These are phyloP conservation scores for Gamsiella multidivaricata DNA, from an alignment of 192 early-diverging fungal species.

Conservation along the genomic window DNA sequence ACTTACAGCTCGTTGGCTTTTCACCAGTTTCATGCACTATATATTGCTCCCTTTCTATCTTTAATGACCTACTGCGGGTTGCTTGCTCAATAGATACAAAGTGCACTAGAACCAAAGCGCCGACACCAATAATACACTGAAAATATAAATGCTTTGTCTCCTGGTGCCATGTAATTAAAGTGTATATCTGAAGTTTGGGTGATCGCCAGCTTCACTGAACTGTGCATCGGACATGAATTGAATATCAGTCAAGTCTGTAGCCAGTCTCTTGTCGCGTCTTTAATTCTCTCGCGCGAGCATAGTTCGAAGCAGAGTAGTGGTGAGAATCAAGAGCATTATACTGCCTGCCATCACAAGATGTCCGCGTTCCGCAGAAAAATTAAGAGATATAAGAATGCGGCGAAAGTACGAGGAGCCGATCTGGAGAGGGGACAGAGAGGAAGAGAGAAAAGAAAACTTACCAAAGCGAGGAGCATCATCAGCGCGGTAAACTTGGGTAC, in stretches of 20 bases:
- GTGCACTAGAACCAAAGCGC: too few relatives aligned
- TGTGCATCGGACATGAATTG: slow-evolving; percentile 37
- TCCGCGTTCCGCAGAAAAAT: slow-evolving; percentile 10
- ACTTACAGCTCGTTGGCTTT: too few relatives aligned
- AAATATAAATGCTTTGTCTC: too few relatives aligned
- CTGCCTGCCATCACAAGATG: slow-evolving; percentile 24
- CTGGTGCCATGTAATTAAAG: too few relatives aligned
- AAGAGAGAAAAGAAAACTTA: slow-evolving; percentile 9
- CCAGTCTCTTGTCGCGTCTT: slow-evolving; percentile 17
- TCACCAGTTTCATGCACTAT: too few relatives aligned
- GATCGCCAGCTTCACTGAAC: slow-evolving; percentile 29
- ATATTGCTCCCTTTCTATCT: too few relatives aligned
- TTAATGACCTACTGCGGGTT: too few relatives aligned
- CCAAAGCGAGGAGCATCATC: slow-evolving; percentile 62
- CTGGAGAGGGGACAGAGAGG: neutral
- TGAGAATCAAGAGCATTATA: slow-evolving; percentile 15
- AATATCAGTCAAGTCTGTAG: slow-evolving; percentile 11
- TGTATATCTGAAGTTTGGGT: slow-evolving; percentile 32
- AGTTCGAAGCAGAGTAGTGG: slow-evolving; percentile 23
- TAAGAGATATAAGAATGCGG: neutral
- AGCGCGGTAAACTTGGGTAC: slow-evolving; percentile 69
- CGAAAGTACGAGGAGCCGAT: neutral
- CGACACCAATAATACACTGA: too few relatives aligned
- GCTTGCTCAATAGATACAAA: too few relatives aligned
- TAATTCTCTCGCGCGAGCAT: slow-evolving; percentile 48